Conservation (phyloP, 306 rosid species). For the Inga leiocalycina region DNA sequence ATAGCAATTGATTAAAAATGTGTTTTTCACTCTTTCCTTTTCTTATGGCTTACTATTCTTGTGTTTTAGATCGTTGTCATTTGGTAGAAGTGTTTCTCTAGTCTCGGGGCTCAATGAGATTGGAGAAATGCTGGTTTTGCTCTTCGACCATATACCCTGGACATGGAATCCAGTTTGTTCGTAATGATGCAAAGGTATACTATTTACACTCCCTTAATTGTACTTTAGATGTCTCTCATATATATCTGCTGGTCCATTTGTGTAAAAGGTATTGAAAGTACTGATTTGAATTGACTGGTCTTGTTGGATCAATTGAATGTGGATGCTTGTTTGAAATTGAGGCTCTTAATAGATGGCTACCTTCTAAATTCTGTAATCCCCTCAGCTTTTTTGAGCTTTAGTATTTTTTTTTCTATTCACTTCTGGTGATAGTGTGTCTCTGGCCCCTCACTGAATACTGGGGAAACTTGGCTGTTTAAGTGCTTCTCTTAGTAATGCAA, state of each 20-base stretch:
- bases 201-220: neutral
- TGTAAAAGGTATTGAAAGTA: neutral
- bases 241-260: neutral
- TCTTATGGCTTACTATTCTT: neutral
- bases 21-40: neutral
- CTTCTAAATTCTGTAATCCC: neutral
- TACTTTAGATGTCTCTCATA: neutral
- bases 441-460: neutral
- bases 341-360: constrained; percentile 3
- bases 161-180: constrained; percentile 90
- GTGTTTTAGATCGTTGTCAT: neutral
- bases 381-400: neutral
- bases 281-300: neutral
- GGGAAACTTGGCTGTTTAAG: neutral
- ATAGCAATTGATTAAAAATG: neutral
- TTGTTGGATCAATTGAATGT: constrained; percentile 3
- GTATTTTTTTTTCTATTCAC: neutral
- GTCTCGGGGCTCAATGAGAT: constrained; percentile 59
- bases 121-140: constrained; percentile 96
- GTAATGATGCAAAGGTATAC: constrained; percentile 83
- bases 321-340: neutral
- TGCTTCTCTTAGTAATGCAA: neutral
- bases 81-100: constrained; percentile 21
- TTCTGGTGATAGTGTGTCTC: neutral
- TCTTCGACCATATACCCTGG: constrained; percentile 92